Evolutionary conservation across 139 green algal genomes (phyloP), one percentile per base, ranked within the genome.

Genomic region (Klebsormidium nitens): DNA sequence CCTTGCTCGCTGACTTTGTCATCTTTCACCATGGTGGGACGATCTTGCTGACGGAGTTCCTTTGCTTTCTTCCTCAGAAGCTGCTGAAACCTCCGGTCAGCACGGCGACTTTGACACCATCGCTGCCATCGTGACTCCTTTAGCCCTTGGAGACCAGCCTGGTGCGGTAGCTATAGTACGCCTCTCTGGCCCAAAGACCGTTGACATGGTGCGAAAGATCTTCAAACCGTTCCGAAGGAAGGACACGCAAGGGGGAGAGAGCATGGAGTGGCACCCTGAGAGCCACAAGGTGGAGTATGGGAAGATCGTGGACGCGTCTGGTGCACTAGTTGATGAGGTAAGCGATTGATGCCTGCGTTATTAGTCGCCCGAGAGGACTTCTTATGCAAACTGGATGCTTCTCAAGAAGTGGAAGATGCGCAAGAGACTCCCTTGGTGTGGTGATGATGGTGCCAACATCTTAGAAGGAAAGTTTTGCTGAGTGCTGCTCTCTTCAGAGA

Each of bases 91-190:
- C 6, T 31, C 5, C 8, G 19, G 6, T 6, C 5, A 61, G 6
- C 5, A 32, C 6, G 37, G 6, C 52, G 38, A 5, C 59, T 74
- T 35, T 23, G 78, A 84, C 61, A 84, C 77, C 32, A 84, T 84
- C 58, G 78, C 61, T 11, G 76, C 69, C 0, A 63, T 84, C 3
- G 78, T 81, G 19, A 84, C 78, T 6, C 69, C 69, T n/a, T 26
- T 77, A 6, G 29, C 59, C n/a, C n/a, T n/a, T 5, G 28, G 42
- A n/a, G 64, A 76, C 29, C 78, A 87, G 36, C 34, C 48, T 39
- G 88, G 89, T 5, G 81, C 86, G 2, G 91, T 97, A 0, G 83
- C 86, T n/a, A 91, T 97, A 68, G 89, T 97, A 46, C 86, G 91
- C 2, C 1, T 97, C 2, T 93, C 85, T 39, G 91, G 91, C 32